A percentile compares a stretch with the other conserved stretches of the same genome.
Conservation (phyloP, 352 stramenopile genomes). For the Phytopythium montanum region DNA sequence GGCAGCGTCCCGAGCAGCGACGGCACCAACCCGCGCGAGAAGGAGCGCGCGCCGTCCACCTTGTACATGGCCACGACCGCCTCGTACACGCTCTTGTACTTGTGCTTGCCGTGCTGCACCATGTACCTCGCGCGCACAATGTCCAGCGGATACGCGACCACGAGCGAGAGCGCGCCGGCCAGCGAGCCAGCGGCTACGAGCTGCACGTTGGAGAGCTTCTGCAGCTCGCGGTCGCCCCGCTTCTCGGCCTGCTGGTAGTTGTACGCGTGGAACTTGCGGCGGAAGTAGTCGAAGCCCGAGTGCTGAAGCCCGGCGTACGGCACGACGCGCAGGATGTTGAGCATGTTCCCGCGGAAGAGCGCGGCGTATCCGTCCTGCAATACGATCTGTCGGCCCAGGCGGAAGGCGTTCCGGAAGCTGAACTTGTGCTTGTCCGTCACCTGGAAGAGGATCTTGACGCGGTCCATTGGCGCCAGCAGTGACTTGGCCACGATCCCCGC, state of each 20-base stretch:
- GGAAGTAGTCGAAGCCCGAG: constrained; percentile 83
- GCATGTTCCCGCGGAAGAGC: constrained; percentile 70
- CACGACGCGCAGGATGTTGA: constrained; percentile 79
- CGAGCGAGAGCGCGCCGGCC: constrained; percentile 64
- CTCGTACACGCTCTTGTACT: constrained; percentile 69
- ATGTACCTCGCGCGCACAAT: constrained; percentile 82
- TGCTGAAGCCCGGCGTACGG: constrained; percentile 78
- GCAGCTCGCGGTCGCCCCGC: constrained; percentile 23
- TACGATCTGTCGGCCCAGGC: constrained; percentile 63
- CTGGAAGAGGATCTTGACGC: constrained; percentile 87
- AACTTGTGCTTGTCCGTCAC: constrained; percentile 71
- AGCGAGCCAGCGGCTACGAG: constrained; percentile 69
- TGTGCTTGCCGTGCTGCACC: constrained; percentile 80
- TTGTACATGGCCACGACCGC: constrained; percentile 77
- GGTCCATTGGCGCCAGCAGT: constrained; percentile 64
- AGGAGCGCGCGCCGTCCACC: constrained; percentile 59
- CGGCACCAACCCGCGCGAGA: constrained; percentile 66
- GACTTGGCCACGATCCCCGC: constrained; percentile 81
- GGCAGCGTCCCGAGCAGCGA: constrained; percentile 79
- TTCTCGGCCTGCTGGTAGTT: constrained; percentile 55
- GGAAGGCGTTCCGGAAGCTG: constrained; percentile 65
- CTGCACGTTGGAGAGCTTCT: constrained; percentile 76
- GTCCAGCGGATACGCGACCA: constrained; percentile 78
- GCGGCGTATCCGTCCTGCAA: constrained; percentile 62
- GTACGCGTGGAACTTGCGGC: constrained; percentile 74